A percentile compares a stretch with the other conserved stretches of the same genome.
Evolutionary conservation across 2,329 filamentous ascomycete genomes (phyloP).

Genomic region (Botrytis tulipae): DNA sequence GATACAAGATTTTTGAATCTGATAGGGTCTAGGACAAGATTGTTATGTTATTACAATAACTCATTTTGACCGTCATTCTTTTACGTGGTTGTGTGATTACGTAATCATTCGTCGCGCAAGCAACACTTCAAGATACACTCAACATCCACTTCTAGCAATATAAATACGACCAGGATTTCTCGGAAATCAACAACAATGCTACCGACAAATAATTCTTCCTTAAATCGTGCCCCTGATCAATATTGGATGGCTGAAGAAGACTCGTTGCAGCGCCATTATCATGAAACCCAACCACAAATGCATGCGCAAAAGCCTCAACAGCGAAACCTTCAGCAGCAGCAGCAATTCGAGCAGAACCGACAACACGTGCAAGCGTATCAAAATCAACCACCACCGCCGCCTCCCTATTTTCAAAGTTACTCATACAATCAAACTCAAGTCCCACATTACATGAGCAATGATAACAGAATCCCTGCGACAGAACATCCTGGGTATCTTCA

Average conservation of each 20-base stretch:
- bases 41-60: background rate
- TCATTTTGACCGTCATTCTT: background rate
- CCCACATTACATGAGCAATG: background rate
- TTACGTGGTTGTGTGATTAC: background rate
- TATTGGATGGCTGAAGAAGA: background rate
- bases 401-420: background rate
- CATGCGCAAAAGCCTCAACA: background rate
- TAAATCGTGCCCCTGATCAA: background rate
- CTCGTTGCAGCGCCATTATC: background rate
- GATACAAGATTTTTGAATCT: background rate
- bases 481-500: background rate
- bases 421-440: background rate
- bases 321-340: background rate
- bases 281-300: background rate
- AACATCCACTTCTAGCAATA: background rate
- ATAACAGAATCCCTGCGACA: background rate
- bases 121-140: background rate
- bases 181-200: background rate
- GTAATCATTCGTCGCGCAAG: background rate
- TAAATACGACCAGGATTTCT: background rate
- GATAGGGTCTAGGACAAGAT: background rate
- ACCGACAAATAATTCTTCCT: background rate
- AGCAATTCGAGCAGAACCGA: background rate
- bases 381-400: background rate
- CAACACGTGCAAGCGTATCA: slow-evolving; percentile 5